Base-by-base conservation (phyloP, 257 asterid genomes). In the Scutellaria galericulata region DNA sequence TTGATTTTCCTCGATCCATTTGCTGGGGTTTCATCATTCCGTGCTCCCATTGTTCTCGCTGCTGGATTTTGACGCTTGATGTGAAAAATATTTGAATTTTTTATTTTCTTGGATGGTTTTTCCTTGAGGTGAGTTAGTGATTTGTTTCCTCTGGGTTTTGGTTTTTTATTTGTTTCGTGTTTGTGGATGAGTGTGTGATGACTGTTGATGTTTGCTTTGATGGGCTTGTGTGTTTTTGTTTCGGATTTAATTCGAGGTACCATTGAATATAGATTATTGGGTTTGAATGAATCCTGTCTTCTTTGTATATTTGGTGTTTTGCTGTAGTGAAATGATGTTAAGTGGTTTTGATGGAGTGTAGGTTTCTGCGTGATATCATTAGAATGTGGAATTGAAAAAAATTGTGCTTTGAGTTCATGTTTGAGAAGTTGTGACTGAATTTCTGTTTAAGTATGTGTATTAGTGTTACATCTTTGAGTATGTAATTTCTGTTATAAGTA, bases 81-180 rank as follows among this genome's bases (percentile, higher is more conserved):
- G n/a, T n/a, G n/a, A n/a, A n/a, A n/a, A n/a, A n/a, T n/a, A n/a
- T n/a, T n/a, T n/a, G n/a, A n/a, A n/a, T n/a, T n/a, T n/a, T 73
- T 41, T 9, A 2, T 20, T 15, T 4, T 20, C 68, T 60, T 47
- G 67, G 27, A 27, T 44, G 45, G 7, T 75, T 47, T 55, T 59
- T 15, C 37, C 27, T 22, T 59, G 60, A 75, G 89, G 86, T 84
- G 53, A 37, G 51, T 9, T 44, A 22, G 62, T 46, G 64, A 75
- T 59, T 13, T 18, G 7, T 58, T 58, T 47, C 0, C 47, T 13
- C 54, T 20, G 58, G 52, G 27, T 66, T 51, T 66, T 54, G 64
- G 61, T 78, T 51, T 37, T 76, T 12, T 13, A 62, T 76, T 6
- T 39, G 6, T 14, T 20, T 2, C 9, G 61, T 31, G 41, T 53